Base-by-base conservation (phyloP, 169 alveolate genomes). In the Cryptosporidium ubiquitum region DNA sequence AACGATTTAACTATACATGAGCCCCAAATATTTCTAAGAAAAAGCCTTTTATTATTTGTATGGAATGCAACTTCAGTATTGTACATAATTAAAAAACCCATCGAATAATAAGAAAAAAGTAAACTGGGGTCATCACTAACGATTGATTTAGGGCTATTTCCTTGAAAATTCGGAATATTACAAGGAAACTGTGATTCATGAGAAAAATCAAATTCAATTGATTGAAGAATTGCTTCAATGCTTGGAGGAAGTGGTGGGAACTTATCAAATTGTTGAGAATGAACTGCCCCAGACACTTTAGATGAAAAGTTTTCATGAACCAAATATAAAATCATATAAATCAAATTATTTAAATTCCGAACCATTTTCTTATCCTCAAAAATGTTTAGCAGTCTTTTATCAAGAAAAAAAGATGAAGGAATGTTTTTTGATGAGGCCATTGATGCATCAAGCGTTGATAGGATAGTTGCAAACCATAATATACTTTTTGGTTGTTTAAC, bases 401-500 rank as follows among this genome's bases (percentile, higher is more conserved):
- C 89, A 14, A 42, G 58, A 14, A 61, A 61, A 79, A 42, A 61
- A 42, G 79, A 61, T 26, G 85, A 52, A 39, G 85, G 58, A 0
- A 73, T 14, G 9, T 44, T 31, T n/a, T 49, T 79, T 29, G 79
- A 79, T 1, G 75, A 44, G 5, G 89, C 74, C 89, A 79, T 79
- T 18, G 64, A 61, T 16, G 35, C 64, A 60, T 79, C 89, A 5
- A 79, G 69, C 6, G 89, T 64, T 42, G 89, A 79, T 3, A 79
- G 71, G 9, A 79, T 39, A 14, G 79, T 60, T 79, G 89, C 89
- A 79, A 79, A 61, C 89, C 89, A 79, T 18, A 79, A 44, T 20
- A 79, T 47, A 79, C 75, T 60, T 61, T 79, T 79, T 64, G 89
- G 89, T 33, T 79, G 89, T 64, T 79, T 79, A 44, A 61, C 79